Base-by-base conservation (phyloP, 305 asterid species). In the Fraxinus angustifolia region DNA sequence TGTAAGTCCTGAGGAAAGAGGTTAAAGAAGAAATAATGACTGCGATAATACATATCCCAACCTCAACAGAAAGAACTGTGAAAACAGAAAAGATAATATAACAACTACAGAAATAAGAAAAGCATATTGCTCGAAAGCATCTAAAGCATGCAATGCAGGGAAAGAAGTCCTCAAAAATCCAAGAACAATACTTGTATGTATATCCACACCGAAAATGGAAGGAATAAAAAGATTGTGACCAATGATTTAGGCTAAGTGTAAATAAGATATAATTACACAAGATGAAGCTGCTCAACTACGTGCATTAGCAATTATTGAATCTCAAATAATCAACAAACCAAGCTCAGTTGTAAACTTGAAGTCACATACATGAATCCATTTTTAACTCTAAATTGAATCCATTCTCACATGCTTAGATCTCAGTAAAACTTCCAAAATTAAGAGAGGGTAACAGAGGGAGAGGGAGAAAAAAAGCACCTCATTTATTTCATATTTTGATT, bases 401-500 rank as follows among this genome's bases (percentile, higher is more conserved):
- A 58, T 19, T 58, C 3, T 26, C 19, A 58, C 68, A 19, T 58
- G 68, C 1, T 1, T 58, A 33, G 8, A 34, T 12, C 7, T 16
- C 68, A 11, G 19, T 31, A 74, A 58, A 71, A 33, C 68, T 14
- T 58, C 65, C 26, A 75, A 33, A 58, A 17, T 17, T 56, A 58
- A 58, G 68, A 17, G 30, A 58, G 28, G 4, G 77, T 72, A 35
- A 36, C 80, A 95, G 83, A 88, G 83, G 75, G 84, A 90, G 70
- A 19, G 30, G 30, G 76, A 77, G 40, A 34, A 72, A 67, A 72
- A 80, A 56, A 74, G 73, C 76, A 92, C 99, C 99, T 95, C 97
- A 82, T 93, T 92, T 84, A 95, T 89, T 83, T 93, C 99, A 70
- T 93, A 95, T 87, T 92, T 93, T 0, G 97, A 87, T 87, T 95